Conservation (phyloP, 805 yeast genomes). For the Isabelozyma rhagii region DNA sequence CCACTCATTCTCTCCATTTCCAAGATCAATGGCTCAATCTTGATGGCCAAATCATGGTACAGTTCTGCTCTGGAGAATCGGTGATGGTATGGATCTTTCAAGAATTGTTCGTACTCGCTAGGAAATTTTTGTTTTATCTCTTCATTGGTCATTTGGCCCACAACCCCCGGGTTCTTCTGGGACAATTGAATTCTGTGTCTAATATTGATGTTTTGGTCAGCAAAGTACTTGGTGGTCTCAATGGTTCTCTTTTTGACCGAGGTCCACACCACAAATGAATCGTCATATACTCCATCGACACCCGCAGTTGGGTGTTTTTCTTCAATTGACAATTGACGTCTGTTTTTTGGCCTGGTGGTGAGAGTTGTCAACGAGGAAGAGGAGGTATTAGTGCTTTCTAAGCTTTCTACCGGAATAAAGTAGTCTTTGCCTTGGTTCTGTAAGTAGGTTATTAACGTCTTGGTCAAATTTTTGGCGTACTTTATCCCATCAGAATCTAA, state of each 20-base stretch:
- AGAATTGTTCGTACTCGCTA: constrained; percentile 61
- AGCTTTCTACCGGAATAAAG: constrained; percentile 9
- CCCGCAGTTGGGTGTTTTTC: constrained; percentile 44
- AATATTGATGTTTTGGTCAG: constrained; percentile 58
- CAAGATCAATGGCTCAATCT: constrained; percentile 87
- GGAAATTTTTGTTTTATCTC: constrained; percentile 64
- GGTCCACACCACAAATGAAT: constrained; percentile 87
- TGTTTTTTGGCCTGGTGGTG: background rate
- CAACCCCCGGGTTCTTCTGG: constrained; percentile 86
- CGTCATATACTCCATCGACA: constrained; percentile 56
- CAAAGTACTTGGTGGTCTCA: constrained; percentile 72
- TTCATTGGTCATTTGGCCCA: constrained; percentile 62
- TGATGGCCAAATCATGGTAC: constrained; percentile 91
- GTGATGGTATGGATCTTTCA: constrained; percentile 85
- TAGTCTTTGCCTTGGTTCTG: constrained; percentile 32
- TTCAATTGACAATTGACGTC: constrained; percentile 23
- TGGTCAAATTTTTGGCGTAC: constrained; percentile 64
- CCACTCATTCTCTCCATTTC: constrained; percentile 92
- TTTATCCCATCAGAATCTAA: constrained; percentile 68
- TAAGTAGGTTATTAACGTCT: constrained; percentile 46
- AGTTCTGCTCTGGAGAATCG: constrained; percentile 91
- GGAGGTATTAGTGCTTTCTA: constrained; percentile 1
- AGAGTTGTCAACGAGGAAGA: background rate
- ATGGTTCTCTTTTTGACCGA: constrained; percentile 83
- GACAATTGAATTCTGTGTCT: constrained; percentile 79